Evolutionary conservation across 306 rosid species (phyloP), one percentile per base, ranked within the genome.

Genomic region (Mucuna pruriens): DNA sequence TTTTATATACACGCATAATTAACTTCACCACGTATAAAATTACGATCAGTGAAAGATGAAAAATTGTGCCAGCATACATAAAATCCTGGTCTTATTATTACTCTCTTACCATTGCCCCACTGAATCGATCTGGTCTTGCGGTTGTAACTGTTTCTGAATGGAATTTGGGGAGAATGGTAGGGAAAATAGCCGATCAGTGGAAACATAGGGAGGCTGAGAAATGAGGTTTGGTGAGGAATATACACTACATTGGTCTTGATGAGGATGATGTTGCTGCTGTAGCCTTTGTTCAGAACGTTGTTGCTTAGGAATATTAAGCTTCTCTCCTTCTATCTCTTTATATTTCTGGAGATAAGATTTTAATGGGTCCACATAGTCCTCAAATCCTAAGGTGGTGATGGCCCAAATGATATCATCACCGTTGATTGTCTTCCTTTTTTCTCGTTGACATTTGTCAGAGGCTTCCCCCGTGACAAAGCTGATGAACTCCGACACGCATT

Each of bases 371-470:
- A 90, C 91, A 20, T 88, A 90, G n/a, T 88, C 84, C 71, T 88
- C 92, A 33, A 90, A 90, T 2, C 92, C 94, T 48, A 88, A 46
- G 6, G 89, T 86, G 16, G 94, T 88, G 65, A 88, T 90, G 45
- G 90, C 90, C 92, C 90, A 90, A 9, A 88, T 87, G 76, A 90
- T 80, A 22, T 90, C 94, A 20, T 90, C 94, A 0, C 92, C 94
- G 40, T 90, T 90, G 45, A 90, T 86, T 15, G 92, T 87, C 83
- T 90, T 90, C 23, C 92, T 87, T 68, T 85, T 90, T 26, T 90
- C 90, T 63, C 89, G 67, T 39, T 88, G 94, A 44, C 92, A 90
- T 71, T 88, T 88, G 48, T 90, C 91, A 0, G 94, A 88, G 11
- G 92, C 94, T 77, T 90, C 94, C 0, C 91, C 90, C 0, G 92